Conservation (phyloP, 768 basidiomycete species). For the Dictyophora rubrovolvata region DNA sequence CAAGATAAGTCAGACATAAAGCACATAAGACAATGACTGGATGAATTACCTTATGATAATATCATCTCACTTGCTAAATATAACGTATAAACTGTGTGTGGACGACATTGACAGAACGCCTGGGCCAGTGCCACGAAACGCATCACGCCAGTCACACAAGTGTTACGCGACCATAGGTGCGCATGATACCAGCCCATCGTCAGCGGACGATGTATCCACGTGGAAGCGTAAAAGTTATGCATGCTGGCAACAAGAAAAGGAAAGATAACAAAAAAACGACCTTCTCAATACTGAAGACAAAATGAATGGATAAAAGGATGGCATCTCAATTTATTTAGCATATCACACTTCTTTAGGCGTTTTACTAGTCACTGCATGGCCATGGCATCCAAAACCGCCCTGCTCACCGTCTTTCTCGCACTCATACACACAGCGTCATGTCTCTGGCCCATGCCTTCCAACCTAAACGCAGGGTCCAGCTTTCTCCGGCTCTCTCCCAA, state of each 20-base stretch:
- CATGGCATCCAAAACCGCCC: neutral
- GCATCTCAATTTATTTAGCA: neutral
- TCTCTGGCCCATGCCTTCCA: slow-evolving; percentile 10
- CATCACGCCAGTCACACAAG: no score
- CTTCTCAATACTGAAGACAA: no score
- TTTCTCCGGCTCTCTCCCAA: slow-evolving; percentile 8
- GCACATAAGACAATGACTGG: no score
- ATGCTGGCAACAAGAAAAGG: neutral
- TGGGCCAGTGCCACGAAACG: no score
- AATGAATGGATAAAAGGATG: neutral
- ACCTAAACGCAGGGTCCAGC: neutral
- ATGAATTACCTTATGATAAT: no score
- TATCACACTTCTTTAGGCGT: neutral
- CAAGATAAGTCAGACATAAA: no score
- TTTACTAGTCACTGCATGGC: neutral
- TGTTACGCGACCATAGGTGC: no score
- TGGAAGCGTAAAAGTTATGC: neutral
- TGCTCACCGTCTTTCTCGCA: neutral
- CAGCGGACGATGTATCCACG: neutral
- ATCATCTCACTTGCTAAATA: no score
- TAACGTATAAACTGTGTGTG: no score
- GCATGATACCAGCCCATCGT: neutral
- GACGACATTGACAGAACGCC: no score
- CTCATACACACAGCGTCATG: neutral
- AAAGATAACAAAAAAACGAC: no score